phyloP scores from a whole-genome alignment of 2,329 filamentous ascomycete genomes.

The Neofusicoccum kwambonambiense region DNA sequence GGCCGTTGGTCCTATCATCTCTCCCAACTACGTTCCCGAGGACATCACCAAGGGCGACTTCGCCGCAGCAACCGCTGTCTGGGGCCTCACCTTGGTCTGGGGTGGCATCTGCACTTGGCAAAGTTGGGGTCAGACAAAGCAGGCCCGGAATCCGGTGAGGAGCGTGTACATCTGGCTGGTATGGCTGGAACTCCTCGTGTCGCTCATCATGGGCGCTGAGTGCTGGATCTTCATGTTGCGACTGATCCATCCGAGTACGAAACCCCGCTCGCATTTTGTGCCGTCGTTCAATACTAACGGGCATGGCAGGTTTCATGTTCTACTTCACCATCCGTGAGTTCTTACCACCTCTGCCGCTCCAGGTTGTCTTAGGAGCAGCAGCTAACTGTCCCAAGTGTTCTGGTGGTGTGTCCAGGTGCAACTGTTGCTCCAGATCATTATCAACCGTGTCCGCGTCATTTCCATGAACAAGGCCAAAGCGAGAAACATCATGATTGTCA shows the following conservation, averaged over 20 bases:
- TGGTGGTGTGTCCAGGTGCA: slow-evolving; percentile 41
- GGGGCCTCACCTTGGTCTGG: slow-evolving; percentile 30
- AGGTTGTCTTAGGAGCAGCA: not conserved
- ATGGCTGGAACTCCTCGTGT: slow-evolving; percentile 48
- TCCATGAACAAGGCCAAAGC: slow-evolving; percentile 32
- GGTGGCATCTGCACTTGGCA: slow-evolving; percentile 31
- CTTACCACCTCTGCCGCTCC: slow-evolving; percentile 20
- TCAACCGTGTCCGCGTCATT: slow-evolving; percentile 40
- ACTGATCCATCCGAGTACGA: slow-evolving; percentile 33
- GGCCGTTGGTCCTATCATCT: slow-evolving; percentile 27
- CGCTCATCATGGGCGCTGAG: slow-evolving; percentile 44
- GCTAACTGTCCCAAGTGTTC: slow-evolving; percentile 18
- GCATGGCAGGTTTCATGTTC: slow-evolving; percentile 31
- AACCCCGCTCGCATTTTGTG: not conserved
- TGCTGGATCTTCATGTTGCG: slow-evolving; percentile 37
- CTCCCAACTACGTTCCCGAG: slow-evolving; percentile 25
- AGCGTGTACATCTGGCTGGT: slow-evolving; percentile 51
- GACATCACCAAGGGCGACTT: slow-evolving; percentile 32
- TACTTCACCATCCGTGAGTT: slow-evolving; percentile 29
- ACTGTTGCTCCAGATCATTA: slow-evolving; percentile 41
- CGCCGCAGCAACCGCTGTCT: slow-evolving; percentile 32
- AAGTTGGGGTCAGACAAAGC: slow-evolving; percentile 30
- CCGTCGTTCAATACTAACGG: not conserved
- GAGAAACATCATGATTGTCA: slow-evolving; percentile 36
- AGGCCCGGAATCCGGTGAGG: slow-evolving; percentile 28